Evolutionary conservation across 1,284 basidiomycete species (phyloP).

Genomic region (Ceratobasidium sp.): DNA sequence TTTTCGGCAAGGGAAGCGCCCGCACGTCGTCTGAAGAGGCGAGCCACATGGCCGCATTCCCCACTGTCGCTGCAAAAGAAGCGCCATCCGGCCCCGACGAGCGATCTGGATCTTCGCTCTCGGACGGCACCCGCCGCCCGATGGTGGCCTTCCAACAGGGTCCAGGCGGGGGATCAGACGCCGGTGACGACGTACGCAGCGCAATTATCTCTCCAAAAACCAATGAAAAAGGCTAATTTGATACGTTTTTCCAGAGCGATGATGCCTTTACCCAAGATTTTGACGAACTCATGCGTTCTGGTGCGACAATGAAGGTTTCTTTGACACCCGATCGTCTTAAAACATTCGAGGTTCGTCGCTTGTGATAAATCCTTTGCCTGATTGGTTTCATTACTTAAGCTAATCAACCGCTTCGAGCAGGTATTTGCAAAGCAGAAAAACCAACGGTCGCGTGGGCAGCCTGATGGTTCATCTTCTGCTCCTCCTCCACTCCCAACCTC

Average conservation of each 20-base stretch:
- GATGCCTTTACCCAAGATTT: slow-evolving; percentile 63
- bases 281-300: slow-evolving; percentile 86
- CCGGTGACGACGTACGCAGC: slow-evolving; percentile 22
- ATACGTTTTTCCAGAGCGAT: slow-evolving; percentile 18
- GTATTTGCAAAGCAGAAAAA: slow-evolving; percentile 42
- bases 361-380: slow-evolving; percentile 12
- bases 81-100: neutral
- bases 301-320: slow-evolving; percentile 91
- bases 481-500: slow-evolving; percentile 28
- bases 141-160: slow-evolving; percentile 16
- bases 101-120: slow-evolving; percentile 20
- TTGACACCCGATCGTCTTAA: slow-evolving; percentile 90
- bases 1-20: slow-evolving; percentile 32
- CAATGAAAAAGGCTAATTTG: neutral
- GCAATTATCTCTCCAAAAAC: neutral
- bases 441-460: slow-evolving; percentile 20
- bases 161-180: slow-evolving; percentile 17
- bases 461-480: neutral
- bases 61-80: slow-evolving; percentile 10
- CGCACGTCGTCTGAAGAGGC: slow-evolving; percentile 21
- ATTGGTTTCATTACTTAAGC: slow-evolving; percentile 16
- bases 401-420: slow-evolving; percentile 31
- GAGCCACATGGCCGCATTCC: slow-evolving; percentile 28
- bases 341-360: slow-evolving; percentile 78
- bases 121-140: slow-evolving; percentile 1